phyloP scores from a whole-genome alignment of 805 yeast species.

The Wickerhamiella hasegawae region DNA sequence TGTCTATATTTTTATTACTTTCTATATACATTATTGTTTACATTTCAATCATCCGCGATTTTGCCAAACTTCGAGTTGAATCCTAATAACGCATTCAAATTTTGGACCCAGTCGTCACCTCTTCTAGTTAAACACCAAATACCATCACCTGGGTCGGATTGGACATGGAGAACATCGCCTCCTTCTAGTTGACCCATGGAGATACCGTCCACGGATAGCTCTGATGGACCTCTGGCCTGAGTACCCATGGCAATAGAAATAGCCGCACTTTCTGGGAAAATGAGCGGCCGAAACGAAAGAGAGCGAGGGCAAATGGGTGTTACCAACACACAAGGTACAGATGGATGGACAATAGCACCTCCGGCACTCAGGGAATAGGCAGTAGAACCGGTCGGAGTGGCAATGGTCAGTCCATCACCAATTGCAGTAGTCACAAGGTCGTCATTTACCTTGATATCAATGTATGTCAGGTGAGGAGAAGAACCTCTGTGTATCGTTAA shows the following conservation, averaged over 20 bases:
- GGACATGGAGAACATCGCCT: constrained; percentile 38
- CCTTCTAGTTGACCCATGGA: constrained; percentile 49
- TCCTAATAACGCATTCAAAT: constrained; percentile 74
- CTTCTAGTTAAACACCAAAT: constrained; percentile 77
- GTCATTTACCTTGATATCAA: constrained; percentile 76
- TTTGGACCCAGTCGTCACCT: constrained; percentile 83
- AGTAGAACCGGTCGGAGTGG: constrained; percentile 92
- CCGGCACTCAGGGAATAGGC: constrained; percentile 84
- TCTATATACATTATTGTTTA: not conserved
- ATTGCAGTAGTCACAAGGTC: constrained; percentile 76
- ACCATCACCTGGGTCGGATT: constrained; percentile 28
- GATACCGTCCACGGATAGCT: constrained; percentile 71
- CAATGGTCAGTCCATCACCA: constrained; percentile 74
- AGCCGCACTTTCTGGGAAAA: constrained; percentile 65
- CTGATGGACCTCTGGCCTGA: constrained; percentile 25
- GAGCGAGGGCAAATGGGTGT: constrained; percentile 91
- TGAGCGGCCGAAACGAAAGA: constrained; percentile 74
- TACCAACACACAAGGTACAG: constrained; percentile 62
- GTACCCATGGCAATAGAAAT: constrained; percentile 26
- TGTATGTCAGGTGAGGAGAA: constrained; percentile 66
- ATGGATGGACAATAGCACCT: constrained; percentile 84
- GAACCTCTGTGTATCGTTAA: constrained; percentile 77
- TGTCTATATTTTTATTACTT: no score
- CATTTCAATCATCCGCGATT: not conserved
- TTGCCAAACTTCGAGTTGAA: constrained; percentile 67